Conservation (phyloP, 2,329 filamentous ascomycete species). For the Monosporascus sp. region DNA sequence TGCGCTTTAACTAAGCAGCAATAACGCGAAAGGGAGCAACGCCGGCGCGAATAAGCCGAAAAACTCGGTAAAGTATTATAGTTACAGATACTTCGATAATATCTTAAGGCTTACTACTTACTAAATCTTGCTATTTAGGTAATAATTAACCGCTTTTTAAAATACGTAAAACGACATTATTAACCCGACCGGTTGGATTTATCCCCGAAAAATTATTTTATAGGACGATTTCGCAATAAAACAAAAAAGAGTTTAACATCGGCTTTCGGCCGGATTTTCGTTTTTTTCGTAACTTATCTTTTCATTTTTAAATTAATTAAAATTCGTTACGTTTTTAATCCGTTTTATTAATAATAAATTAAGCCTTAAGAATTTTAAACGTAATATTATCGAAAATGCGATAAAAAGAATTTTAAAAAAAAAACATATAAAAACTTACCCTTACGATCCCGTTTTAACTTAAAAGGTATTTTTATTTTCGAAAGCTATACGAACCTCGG, state of each 20-base stretch:
- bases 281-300: constrained; percentile 27
- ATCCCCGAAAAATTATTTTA: constrained; percentile 30
- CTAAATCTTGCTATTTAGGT: constrained; percentile 28
- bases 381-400: constrained; percentile 30
- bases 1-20: no score
- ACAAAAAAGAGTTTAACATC: constrained; percentile 29
- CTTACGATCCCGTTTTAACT: constrained; percentile 24
- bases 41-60: no score
- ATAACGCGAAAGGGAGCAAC: no score
- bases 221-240: constrained; percentile 11
- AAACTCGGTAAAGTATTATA: no score
- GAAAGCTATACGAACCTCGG: constrained; percentile 33
- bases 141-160: constrained; percentile 23
- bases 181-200: constrained; percentile 27
- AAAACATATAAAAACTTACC: constrained; percentile 19
- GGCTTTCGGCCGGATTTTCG: constrained; percentile 14
- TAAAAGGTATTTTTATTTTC: constrained; percentile 30
- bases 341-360: constrained; percentile 30
- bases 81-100: neutral
- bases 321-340: constrained; percentile 26
- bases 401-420: constrained; percentile 30
- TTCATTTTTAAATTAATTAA: constrained; percentile 27
- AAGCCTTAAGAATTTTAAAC: constrained; percentile 29
- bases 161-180: constrained; percentile 30
- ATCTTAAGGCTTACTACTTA: constrained; percentile 13